Conservation (phyloP, 257 asterid genomes). For the Vinca minor region DNA sequence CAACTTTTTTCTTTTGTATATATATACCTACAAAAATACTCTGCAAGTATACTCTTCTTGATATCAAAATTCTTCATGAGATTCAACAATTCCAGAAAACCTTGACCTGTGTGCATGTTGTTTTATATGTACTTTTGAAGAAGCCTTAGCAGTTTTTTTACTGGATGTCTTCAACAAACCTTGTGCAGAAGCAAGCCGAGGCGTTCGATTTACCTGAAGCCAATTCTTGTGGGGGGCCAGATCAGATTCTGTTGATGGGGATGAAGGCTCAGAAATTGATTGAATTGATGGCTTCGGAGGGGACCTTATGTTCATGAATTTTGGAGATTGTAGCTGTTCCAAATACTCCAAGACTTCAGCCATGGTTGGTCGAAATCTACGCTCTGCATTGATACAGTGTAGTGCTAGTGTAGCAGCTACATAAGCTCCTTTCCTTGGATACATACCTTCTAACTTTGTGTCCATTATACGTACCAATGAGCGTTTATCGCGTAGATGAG, state of each 20-base stretch:
- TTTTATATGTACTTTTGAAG: constrained; percentile 1
- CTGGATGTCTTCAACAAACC: not conserved
- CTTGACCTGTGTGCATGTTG: constrained; percentile 11
- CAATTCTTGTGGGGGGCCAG: not conserved
- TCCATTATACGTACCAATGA: constrained; percentile 29
- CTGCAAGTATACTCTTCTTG: too few species aligned
- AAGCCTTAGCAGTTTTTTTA: constrained; percentile 3
- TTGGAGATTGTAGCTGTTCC: constrained; percentile 24
- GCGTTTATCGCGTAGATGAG: constrained; percentile 25
- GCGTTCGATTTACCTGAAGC: too few species aligned
- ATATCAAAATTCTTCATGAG: not conserved
- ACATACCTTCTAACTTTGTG: constrained; percentile 30
- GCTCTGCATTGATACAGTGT: constrained; percentile 25
- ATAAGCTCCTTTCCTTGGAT: constrained; percentile 27
- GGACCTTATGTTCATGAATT: not conserved
- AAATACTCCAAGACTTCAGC: constrained; percentile 22
- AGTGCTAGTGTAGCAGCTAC: constrained; percentile 28
- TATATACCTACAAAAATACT: too few species aligned
- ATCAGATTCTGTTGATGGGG: not conserved
- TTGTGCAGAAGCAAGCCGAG: constrained; percentile 6
- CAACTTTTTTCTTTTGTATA: too few species aligned
- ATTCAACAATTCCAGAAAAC: constrained; percentile 6
- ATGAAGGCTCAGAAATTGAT: not conserved
- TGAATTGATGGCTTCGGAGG: not conserved
- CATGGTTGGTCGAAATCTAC: constrained; percentile 29